phyloP scores from a whole-genome alignment of 2,329 filamentous ascomycete genomes.

The Trichoderma pleuroti region DNA sequence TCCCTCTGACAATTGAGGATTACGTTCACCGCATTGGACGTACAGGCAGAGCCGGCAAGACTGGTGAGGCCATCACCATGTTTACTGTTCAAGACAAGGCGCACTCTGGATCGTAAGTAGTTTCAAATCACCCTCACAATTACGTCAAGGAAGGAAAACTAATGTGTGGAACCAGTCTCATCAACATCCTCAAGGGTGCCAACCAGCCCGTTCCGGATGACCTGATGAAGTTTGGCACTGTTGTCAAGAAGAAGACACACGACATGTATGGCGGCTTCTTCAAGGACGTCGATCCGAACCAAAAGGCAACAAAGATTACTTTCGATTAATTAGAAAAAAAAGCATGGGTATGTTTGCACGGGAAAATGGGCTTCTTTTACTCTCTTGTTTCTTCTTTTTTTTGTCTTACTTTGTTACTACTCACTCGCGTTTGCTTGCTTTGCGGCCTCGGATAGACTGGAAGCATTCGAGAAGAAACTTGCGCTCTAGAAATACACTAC shows the following conservation, averaged over 20 bases:
- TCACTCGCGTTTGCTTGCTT: constrained; percentile 31
- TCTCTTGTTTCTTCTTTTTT: not conserved
- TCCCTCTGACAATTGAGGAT: constrained; percentile 92
- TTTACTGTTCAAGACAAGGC: constrained; percentile 95
- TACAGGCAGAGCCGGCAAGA: constrained; percentile 88
- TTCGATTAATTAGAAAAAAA: constrained; percentile 63
- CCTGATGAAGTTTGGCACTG: constrained; percentile 91
- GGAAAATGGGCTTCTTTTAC: constrained; percentile 10
- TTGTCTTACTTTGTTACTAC: constrained; percentile 24
- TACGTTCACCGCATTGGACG: constrained; percentile 97
- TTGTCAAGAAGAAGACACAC: constrained; percentile 98
- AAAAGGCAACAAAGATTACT: constrained; percentile 86
- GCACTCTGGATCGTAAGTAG: constrained; percentile 78
- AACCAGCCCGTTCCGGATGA: constrained; percentile 88
- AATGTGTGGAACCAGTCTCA: constrained; percentile 53
- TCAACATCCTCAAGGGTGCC: constrained; percentile 93
- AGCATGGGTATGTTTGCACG: constrained; percentile 6
- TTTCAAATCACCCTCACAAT: not conserved
- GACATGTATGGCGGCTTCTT: constrained; percentile 93
- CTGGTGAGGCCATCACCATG: constrained; percentile 83
- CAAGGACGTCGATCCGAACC: constrained; percentile 80
- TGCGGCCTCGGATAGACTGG: constrained; percentile 38
- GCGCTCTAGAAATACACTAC: constrained; percentile 53
- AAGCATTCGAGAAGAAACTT: constrained; percentile 51
- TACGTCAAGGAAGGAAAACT: not conserved